These are phyloP conservation scores for Sungouiozyma intestinalis DNA, from an alignment of 805 yeast species.

Conservation along the genomic window DNA sequence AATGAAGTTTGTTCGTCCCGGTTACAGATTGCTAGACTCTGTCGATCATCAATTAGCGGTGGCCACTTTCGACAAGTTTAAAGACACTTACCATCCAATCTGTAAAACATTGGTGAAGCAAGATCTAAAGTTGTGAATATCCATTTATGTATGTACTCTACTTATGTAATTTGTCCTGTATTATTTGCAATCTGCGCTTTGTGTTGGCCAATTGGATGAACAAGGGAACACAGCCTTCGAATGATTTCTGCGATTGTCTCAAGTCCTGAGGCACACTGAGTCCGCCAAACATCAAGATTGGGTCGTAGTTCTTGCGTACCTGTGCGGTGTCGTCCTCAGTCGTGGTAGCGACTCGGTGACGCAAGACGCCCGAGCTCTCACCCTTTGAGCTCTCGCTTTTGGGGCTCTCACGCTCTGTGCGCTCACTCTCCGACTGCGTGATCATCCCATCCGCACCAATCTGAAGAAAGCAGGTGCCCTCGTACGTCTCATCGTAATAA, in stretches of 20 bases:
- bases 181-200: neutral
- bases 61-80: conserved; percentile 48
- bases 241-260: neutral
- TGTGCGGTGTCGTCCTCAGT: too few species aligned
- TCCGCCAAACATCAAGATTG: neutral
- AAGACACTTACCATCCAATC: conserved; percentile 69
- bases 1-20: conserved; percentile 91
- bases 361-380: too few species aligned
- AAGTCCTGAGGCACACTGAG: neutral
- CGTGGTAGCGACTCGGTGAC: neutral
- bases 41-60: conserved; percentile 62
- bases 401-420: too few species aligned
- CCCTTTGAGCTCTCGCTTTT: too few species aligned
- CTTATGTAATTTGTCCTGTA: neutral
- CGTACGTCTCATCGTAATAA: conserved; percentile 24
- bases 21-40: conserved; percentile 51
- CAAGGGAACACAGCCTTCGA: neutral
- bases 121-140: conserved; percentile 46
- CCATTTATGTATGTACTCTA: neutral
- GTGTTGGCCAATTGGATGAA: neutral
- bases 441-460: neutral
- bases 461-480: conserved; percentile 8
- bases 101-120: conserved; percentile 75
- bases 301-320: neutral
- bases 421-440: too few species aligned